phyloP scores from a whole-genome alignment of 176 grass and related monocot genomes.

The Cenchrus fungigraminus region DNA sequence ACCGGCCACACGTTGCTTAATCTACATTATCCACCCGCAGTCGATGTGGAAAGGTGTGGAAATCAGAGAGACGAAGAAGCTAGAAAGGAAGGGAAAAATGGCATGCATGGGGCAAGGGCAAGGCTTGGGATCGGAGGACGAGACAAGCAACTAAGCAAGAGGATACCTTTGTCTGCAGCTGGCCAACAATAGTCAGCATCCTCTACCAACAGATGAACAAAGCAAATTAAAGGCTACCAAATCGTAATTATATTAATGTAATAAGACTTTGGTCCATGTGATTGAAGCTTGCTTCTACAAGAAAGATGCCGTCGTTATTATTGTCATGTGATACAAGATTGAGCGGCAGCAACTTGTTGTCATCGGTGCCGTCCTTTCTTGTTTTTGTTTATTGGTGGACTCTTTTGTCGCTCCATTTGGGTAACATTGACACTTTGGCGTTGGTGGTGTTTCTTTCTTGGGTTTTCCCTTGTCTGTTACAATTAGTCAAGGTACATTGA shows the following conservation, averaged over 20 bases:
- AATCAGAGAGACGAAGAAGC: constrained; percentile 30
- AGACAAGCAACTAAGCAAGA: background rate
- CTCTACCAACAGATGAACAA: constrained; percentile 27
- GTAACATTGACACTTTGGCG: constrained; percentile 39
- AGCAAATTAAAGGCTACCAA: background rate
- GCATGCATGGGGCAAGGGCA: background rate
- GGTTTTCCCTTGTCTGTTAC: background rate
- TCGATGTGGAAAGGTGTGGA: constrained; percentile 43
- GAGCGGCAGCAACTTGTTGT: constrained; percentile 19
- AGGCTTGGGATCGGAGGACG: background rate
- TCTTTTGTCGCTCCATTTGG: constrained; percentile 15
- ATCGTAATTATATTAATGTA: background rate
- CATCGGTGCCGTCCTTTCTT: background rate
- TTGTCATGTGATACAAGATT: constrained; percentile 25
- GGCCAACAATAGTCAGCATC: constrained; percentile 32
- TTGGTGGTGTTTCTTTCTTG: constrained; percentile 11
- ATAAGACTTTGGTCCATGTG: constrained; percentile 14
- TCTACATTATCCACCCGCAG: constrained; percentile 31
- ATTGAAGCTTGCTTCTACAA: constrained; percentile 35
- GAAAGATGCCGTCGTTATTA: constrained; percentile 35
- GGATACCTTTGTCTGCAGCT: background rate
- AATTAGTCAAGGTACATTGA: constrained; percentile 45
- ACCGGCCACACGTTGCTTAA: constrained; percentile 36
- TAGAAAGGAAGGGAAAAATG: background rate
- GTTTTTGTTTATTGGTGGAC: background rate